These are phyloP conservation scores for Alternaria consortialis DNA, from an alignment of 2,329 filamentous ascomycete genomes.

Conservation along the genomic window DNA sequence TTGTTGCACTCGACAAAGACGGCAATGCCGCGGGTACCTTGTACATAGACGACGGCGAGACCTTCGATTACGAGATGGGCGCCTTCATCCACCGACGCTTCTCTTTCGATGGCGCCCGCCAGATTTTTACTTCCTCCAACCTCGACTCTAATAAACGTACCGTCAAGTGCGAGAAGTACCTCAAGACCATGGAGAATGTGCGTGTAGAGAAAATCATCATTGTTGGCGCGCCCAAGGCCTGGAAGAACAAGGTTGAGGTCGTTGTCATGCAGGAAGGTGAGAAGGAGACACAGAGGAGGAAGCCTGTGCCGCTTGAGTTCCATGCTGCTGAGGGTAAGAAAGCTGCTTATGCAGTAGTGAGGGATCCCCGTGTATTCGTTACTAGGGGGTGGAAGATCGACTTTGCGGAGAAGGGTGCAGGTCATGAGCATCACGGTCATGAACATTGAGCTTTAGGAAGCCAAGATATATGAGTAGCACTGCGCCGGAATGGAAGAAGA, in stretches of 20 bases:
- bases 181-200: constrained; percentile 81
- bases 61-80: constrained; percentile 84
- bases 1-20: constrained; percentile 74
- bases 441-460: constrained; percentile 23
- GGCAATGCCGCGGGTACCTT: constrained; percentile 81
- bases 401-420: constrained; percentile 50
- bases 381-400: constrained; percentile 70
- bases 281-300: constrained; percentile 54
- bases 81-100: constrained; percentile 90
- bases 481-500: neutral
- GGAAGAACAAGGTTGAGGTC: constrained; percentile 71
- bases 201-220: constrained; percentile 84
- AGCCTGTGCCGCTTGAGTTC: constrained; percentile 68
- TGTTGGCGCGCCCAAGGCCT: constrained; percentile 77
- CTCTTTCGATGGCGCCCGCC: constrained; percentile 64
- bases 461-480: neutral
- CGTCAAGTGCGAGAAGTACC: constrained; percentile 74
- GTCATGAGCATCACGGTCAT: constrained; percentile 36
- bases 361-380: constrained; percentile 69
- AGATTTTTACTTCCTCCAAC: constrained; percentile 72
- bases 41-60: constrained; percentile 93
- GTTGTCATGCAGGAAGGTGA: constrained; percentile 69
- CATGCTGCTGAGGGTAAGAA: constrained; percentile 61
- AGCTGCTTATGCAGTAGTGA: constrained; percentile 70
- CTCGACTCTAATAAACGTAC: constrained; percentile 58